Base-by-base conservation (phyloP, 2,329 filamentous ascomycete species). In the Graphium sp. region DNA sequence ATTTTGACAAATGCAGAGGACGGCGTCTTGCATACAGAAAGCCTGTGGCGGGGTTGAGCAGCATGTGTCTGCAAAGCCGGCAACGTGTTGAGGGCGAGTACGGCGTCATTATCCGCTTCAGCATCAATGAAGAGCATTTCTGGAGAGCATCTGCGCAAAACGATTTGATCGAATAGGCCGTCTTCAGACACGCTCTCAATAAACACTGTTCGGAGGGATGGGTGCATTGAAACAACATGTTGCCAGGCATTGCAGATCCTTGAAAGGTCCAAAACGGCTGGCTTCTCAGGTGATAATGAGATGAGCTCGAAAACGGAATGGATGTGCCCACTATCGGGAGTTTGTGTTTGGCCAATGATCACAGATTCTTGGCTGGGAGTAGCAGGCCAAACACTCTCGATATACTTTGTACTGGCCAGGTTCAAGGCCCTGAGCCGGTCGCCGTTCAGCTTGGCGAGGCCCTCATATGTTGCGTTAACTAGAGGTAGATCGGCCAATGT, bases 61-160 rank as follows among this genome's bases (percentile, higher is more conserved):
- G 35, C 42, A 32, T 31, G 47, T 26, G 34, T 41, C 20, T 46
- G 47, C 25, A 65, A 40, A 5, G 53, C 45, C 1, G 62, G 58
- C 1, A 66, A 41, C 7, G 49, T 54, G 32, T 48, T 47, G 24
- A 60, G 47, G 11, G 55, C 37, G 30, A 47, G 34, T 35, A 54
- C 35, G 32, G 53, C 41, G 38, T 60, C 40, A 38, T 56, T 41
- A 31, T 50, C 33, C 26, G 51, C 39, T 1, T 45, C 46, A 2
- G 55, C 54, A 29, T 67, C 63, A 24, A 68, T 53, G 30, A 66
- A 67, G 5, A 67, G 45, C 55, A 67, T 66, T 20, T 49, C 54
- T 1, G 63, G 60, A 0, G 60, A 64, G 11, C 52, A 49, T 26
- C 50, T 53, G 7, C 52, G 51, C 3, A 68, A 41, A 5, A 68